Base-by-base conservation (phyloP, 2,329 filamentous ascomycete genomes). In the Fusarium sp. region DNA sequence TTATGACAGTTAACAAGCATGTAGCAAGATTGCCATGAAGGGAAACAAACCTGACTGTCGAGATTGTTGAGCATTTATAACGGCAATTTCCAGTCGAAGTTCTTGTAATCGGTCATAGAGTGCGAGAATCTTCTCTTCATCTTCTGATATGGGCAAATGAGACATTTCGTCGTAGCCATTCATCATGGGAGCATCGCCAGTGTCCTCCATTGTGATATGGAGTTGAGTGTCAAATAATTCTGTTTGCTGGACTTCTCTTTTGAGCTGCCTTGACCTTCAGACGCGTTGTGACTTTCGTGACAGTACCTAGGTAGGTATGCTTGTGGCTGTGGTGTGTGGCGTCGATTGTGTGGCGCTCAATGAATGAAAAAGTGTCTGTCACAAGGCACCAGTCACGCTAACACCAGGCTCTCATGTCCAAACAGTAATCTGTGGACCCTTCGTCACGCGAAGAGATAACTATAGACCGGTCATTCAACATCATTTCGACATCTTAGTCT, bases 61-160 rank as follows among this genome's bases (percentile, higher is more conserved):
- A 18, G 74, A 65, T n/a, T 81, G 76, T 48, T 85, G 84, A 7
- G 86, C 85, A 46, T 81, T 84, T 14, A 94, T 80, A 41, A 96
- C 83, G 40, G 90, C 90, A 58, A 90, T 87, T 80, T 96, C 91
- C 24, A 95, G 81, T 74, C 90, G 88, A 46, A 94, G 84, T 77
- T 92, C 89, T 75, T 91, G 88, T 27, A 94, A 82, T 70, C 87
- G 86, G 77, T 94, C 90, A 79, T 93, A 92, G 51, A 94, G 85
- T 42, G 88, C 85, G 37, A 96, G 83, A 29, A 91, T 85, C 69
- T 85, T 85, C 73, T 85, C 82, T 79, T 97, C 93, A 64, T 87
- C 84, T 37, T 88, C 84, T 3, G 90, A 92, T 45, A 95, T 83
- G 10, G 85, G 83, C 40, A 90, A 83, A 62, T 77, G 71, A 20